phyloP scores from a whole-genome alignment of 2,329 filamentous ascomycete species.

The Colletotrichum camelliae region DNA sequence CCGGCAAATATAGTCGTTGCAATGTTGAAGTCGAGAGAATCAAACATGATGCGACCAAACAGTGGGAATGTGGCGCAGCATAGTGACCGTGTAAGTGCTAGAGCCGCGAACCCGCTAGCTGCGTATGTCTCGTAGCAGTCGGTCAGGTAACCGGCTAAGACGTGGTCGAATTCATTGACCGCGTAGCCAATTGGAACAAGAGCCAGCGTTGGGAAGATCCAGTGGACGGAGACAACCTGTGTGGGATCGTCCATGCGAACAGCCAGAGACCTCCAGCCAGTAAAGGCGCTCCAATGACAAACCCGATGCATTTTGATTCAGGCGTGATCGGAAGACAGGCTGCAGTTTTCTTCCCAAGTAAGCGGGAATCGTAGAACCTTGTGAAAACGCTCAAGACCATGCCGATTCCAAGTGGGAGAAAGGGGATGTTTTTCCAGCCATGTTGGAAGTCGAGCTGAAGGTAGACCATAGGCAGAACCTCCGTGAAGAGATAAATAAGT shows the following conservation, averaged over 20 bases:
- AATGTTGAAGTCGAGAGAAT: not conserved
- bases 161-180: slow-evolving; percentile 44
- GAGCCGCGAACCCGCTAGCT: not conserved
- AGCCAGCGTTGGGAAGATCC: slow-evolving; percentile 42
- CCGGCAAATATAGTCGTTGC: not conserved
- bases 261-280: slow-evolving; percentile 48
- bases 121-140: slow-evolving; percentile 4
- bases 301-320: slow-evolving; percentile 30
- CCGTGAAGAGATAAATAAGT: slow-evolving; percentile 5
- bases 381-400: not conserved
- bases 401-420: not conserved
- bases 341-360: not conserved
- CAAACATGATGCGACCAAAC: not conserved
- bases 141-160: slow-evolving; percentile 4
- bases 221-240: slow-evolving; percentile 31
- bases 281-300: slow-evolving; percentile 45
- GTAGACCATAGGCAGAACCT: not conserved
- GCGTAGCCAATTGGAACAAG: slow-evolving; percentile 51
- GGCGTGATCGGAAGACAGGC: not conserved
- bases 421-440: not conserved
- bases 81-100: not conserved
- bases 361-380: not conserved
- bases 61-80: not conserved
- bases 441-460: not conserved
- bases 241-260: slow-evolving; percentile 53